Percentiles rank a stretch among this genome's conserved stretches.
phyloP scores from a whole-genome alignment of 2,329 filamentous ascomycete genomes.

The Fusarium concolor region DNA sequence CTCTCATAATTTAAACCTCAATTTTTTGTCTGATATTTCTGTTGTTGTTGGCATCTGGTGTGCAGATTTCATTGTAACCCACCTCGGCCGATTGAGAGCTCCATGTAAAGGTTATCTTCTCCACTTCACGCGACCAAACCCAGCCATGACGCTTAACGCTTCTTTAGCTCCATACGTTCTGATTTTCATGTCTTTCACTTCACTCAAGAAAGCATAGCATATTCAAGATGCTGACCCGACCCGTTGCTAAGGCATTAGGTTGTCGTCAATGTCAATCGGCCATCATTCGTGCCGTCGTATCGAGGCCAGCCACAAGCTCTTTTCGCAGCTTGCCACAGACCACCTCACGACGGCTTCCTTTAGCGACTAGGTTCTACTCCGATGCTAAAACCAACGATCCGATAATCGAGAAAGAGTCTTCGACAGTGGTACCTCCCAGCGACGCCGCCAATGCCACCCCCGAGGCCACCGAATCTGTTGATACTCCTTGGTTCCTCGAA shows the following conservation, averaged over 20 bases:
- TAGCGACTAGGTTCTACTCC: constrained; percentile 44
- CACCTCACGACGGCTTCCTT: constrained; percentile 29
- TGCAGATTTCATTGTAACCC: constrained; percentile 4
- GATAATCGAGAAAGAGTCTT: constrained; percentile 27
- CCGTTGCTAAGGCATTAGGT: constrained; percentile 45
- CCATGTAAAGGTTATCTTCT: constrained; percentile 17
- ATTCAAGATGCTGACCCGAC: constrained; percentile 48
- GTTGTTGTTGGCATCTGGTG: background rate
- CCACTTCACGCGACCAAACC: constrained; percentile 24
- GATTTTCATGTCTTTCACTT: constrained; percentile 4
- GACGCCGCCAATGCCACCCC: constrained; percentile 39
- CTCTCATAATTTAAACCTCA: background rate
- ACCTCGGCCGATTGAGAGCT: constrained; percentile 7
- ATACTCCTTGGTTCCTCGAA: constrained; percentile 87
- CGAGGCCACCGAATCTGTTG: constrained; percentile 48
- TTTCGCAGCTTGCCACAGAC: constrained; percentile 43
- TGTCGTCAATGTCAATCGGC: constrained; percentile 50
- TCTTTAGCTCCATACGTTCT: constrained; percentile 2
- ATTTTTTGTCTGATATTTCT: background rate
- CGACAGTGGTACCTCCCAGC: constrained; percentile 26
- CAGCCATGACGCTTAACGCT: constrained; percentile 18
- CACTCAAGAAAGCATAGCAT: background rate
- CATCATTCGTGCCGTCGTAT: constrained; percentile 48
- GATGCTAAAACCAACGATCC: constrained; percentile 22
- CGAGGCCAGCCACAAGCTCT: constrained; percentile 33